Conservation (phyloP, 495 filamentous ascomycete species). For the Cenococcum geophilum region DNA sequence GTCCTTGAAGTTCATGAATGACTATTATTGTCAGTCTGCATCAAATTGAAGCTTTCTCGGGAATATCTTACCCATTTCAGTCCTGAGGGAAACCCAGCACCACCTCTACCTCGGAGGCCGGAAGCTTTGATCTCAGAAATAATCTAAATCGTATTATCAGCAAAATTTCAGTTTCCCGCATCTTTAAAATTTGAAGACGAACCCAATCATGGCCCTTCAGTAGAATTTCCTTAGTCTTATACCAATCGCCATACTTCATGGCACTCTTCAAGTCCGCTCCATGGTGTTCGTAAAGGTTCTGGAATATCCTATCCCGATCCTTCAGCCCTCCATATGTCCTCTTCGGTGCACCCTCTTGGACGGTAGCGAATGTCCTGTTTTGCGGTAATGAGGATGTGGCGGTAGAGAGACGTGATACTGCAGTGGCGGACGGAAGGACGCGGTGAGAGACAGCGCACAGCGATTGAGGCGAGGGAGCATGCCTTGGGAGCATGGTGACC, state of each 20-base stretch:
- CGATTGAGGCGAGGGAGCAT: slow-evolving; percentile 40
- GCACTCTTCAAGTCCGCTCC: slow-evolving; percentile 83
- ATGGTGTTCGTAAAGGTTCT: slow-evolving; percentile 93
- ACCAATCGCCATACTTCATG: slow-evolving; percentile 99
- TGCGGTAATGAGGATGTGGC: slow-evolving; percentile 43
- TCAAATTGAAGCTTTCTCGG: background rate
- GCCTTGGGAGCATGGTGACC: slow-evolving; percentile 40
- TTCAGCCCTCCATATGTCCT: slow-evolving; percentile 76
- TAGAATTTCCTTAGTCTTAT: slow-evolving; percentile 98
- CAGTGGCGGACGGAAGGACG: slow-evolving; percentile 46
- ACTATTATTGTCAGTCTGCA: slow-evolving; percentile 49
- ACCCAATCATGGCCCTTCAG: slow-evolving; percentile 97
- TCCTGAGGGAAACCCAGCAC: slow-evolving; percentile 95
- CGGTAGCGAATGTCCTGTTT: slow-evolving; percentile 72
- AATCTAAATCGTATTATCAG: slow-evolving; percentile 49
- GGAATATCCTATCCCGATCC: slow-evolving; percentile 98
- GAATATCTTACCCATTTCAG: slow-evolving; percentile 78
- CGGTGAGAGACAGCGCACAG: slow-evolving; percentile 52
- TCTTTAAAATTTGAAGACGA: slow-evolving; percentile 25
- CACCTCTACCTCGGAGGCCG: slow-evolving; percentile 89
- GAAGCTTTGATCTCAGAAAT: slow-evolving; percentile 95
- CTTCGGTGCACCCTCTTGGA: slow-evolving; percentile 73
- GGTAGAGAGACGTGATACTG: slow-evolving; percentile 36
- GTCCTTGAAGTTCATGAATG: slow-evolving; percentile 99
- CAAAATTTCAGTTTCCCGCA: background rate